Percentiles rank a stretch among this genome's conserved stretches.
Evolutionary conservation across 164 flowering plant genomes (phyloP).

Genomic region (Chloranthus sessilifolius): DNA sequence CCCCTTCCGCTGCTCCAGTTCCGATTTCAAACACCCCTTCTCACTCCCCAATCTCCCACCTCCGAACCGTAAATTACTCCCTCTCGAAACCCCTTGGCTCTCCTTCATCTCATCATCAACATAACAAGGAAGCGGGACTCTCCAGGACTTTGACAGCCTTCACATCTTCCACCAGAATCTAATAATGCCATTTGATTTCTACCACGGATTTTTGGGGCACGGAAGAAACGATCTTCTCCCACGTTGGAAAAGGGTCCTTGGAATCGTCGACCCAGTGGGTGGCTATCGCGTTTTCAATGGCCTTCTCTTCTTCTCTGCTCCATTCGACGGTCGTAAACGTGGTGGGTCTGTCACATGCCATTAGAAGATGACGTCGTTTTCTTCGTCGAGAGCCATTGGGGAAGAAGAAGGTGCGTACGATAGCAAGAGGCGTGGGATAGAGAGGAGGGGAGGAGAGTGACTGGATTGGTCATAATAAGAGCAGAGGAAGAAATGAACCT

Average conservation of each 20-base stretch:
- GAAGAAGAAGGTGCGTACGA: background rate
- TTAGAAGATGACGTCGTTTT: background rate
- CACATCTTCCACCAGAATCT: slow-evolving; percentile 55
- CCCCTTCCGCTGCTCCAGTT: slow-evolving; percentile 80
- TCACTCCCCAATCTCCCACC: slow-evolving; percentile 22
- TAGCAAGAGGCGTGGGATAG: background rate
- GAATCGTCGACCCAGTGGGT: slow-evolving; percentile 28
- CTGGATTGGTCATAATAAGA: too few relatives aligned
- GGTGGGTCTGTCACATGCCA: background rate
- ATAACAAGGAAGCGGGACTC: slow-evolving; percentile 57
- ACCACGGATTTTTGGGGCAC: slow-evolving; percentile 52
- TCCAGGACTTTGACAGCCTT: slow-evolving; percentile 63
- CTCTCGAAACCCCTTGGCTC: slow-evolving; percentile 9
- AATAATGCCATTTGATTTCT: slow-evolving; percentile 56
- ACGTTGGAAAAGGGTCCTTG: slow-evolving; percentile 15
- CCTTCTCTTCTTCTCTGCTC: slow-evolving; percentile 77
- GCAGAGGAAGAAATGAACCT: too few relatives aligned
- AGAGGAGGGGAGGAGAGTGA: background rate
- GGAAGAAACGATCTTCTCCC: slow-evolving; percentile 56
- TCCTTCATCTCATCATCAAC: slow-evolving; percentile 30
- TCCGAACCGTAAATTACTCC: slow-evolving; percentile 19
- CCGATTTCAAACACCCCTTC: slow-evolving; percentile 45
- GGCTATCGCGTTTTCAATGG: slow-evolving; percentile 74
- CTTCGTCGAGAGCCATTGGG: slow-evolving; percentile 1
- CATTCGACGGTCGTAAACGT: slow-evolving; percentile 21